Conservation (phyloP, 768 basidiomycete species). For the Podaxis sp. region DNA sequence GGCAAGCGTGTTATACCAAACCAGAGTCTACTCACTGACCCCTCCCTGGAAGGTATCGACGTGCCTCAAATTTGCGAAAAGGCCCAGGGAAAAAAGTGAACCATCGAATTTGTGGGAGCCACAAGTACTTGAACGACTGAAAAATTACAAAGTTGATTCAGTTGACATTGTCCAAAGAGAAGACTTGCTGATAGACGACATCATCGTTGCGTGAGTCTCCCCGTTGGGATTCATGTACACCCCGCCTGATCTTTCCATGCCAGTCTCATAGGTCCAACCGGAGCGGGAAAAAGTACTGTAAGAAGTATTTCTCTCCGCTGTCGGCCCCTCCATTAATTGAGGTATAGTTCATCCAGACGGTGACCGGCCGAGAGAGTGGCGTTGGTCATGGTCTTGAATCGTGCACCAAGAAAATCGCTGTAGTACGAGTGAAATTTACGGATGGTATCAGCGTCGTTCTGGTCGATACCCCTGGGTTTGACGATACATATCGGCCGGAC, state of each 20-base stretch:
- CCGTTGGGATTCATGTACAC: neutral
- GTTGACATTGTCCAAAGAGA: too few relatives aligned
- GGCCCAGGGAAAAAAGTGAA: too few relatives aligned
- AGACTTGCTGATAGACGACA: neutral
- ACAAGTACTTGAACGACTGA: too few relatives aligned
- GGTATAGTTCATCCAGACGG: neutral
- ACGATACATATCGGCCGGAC: conserved; percentile 13
- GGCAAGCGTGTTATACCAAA: too few relatives aligned
- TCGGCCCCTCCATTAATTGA: too few relatives aligned
- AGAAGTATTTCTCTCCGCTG: neutral
- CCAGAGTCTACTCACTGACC: too few relatives aligned
- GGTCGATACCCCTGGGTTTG: conserved; percentile 17
- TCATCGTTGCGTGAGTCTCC: conserved; percentile 10
- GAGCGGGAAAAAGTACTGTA: conserved; percentile 11
- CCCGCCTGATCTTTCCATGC: neutral
- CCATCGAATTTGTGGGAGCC: too few relatives aligned
- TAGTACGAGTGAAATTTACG: neutral
- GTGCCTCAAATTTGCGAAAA: too few relatives aligned
- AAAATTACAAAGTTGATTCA: too few relatives aligned
- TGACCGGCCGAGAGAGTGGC: neutral
- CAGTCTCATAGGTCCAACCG: conserved; percentile 12
- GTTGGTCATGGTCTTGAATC: conserved; percentile 6
- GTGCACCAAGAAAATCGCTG: neutral
- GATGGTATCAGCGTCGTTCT: neutral
- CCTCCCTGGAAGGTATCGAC: too few relatives aligned